These are phyloP conservation scores for Brassica incana DNA, from an alignment of 345 rosid species.

Conservation along the genomic window DNA sequence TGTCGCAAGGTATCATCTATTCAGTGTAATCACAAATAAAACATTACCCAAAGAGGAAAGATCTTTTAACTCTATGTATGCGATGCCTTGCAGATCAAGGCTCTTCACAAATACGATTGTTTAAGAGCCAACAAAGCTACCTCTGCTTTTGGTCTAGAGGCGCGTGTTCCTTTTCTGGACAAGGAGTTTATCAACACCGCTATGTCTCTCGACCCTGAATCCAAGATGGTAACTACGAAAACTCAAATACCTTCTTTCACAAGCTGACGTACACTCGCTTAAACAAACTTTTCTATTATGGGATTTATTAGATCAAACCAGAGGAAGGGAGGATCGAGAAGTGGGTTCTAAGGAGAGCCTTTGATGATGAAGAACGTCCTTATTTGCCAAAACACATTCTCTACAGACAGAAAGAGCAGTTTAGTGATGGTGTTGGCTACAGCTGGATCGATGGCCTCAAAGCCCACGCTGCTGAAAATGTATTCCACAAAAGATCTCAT, in stretches of 20 bases:
- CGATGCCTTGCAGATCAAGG: constrained; percentile 64
- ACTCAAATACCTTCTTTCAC: not conserved
- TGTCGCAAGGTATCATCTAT: constrained; percentile 72
- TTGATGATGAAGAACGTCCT: constrained; percentile 80
- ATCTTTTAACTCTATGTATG: not conserved
- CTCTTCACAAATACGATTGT: constrained; percentile 89
- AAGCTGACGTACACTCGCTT: not conserved
- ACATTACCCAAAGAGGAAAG: not conserved
- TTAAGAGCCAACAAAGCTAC: constrained; percentile 92
- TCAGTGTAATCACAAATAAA: not conserved
- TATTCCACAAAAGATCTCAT: constrained; percentile 26
- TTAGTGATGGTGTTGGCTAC: constrained; percentile 95
- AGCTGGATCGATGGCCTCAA: constrained; percentile 98
- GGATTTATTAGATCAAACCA: constrained; percentile 51
- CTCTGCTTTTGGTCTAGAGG: constrained; percentile 95
- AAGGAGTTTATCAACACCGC: constrained; percentile 78
- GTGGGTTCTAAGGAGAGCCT: constrained; percentile 84
- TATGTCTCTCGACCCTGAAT: constrained; percentile 84
- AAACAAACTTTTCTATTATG: not conserved
- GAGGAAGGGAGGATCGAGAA: constrained; percentile 78
- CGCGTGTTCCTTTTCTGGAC: constrained; percentile 90
- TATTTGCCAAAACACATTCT: constrained; percentile 92
- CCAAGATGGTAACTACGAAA: constrained; percentile 63
- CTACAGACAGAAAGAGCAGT: constrained; percentile 95
- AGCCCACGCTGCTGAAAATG: constrained; percentile 73